Conservation (phyloP, 345 rosid genomes). For the thale cress (Arabidopsis thaliana) region TAIR10.1 NC_003076.8:8345501-8346000, state of each 20-base stretch:
- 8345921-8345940: no score
- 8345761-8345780: slow-evolving; percentile 3
- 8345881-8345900: no score
- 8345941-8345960: no score
- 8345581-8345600: background rate
- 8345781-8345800: slow-evolving; percentile 18
- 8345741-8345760: background rate
- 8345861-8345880: no score
- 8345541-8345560: background rate
- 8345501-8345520: background rate
- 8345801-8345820: slow-evolving; percentile 8
- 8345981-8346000: background rate
- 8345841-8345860: background rate
- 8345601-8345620: background rate
- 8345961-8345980: no score
- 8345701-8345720: slow-evolving; percentile 90
- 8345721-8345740: slow-evolving; percentile 18
- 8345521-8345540: background rate
- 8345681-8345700: slow-evolving; percentile 85
- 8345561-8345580: background rate
- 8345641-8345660: slow-evolving; percentile 54
- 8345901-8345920: no score
- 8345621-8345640: no score
- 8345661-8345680: slow-evolving; percentile 73
- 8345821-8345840: slow-evolving; percentile 8